Evolutionary conservation across 495 filamentous ascomycete genomes (phyloP).

Genomic region (Penicillium riverlandense): DNA sequence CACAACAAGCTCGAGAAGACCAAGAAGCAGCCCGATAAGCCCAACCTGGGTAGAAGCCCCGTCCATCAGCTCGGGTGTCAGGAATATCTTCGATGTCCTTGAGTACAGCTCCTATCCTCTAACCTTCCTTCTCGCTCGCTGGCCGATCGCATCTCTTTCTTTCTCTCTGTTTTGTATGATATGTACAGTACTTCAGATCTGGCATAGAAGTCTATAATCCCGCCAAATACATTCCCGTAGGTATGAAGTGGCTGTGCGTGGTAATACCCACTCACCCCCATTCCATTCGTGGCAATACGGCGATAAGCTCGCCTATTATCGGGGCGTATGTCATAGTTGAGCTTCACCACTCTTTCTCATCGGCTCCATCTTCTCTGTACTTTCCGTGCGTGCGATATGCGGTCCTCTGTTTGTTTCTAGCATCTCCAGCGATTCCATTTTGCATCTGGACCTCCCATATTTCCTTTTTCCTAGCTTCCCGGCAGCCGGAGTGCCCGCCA

Average conservation of each 20-base stretch:
- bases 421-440: slow-evolving; percentile 7
- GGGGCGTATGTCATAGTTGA: slow-evolving; percentile 23
- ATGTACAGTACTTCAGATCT: slow-evolving; percentile 18
- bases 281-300: neutral
- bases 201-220: neutral
- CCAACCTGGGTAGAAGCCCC: too few relatives aligned
- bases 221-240: neutral
- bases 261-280: neutral
- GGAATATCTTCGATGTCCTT: too few relatives aligned
- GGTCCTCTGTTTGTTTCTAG: slow-evolving; percentile 8
- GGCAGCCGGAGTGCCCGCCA: slow-evolving; percentile 28
- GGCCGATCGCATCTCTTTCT: slow-evolving; percentile 9
- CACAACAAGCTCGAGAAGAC: too few relatives aligned
- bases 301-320: neutral
- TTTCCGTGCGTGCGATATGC: slow-evolving; percentile 17
- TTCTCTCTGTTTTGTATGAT: slow-evolving; percentile 14
- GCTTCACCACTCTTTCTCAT: slow-evolving; percentile 5
- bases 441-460: slow-evolving; percentile 1
- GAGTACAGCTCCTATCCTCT: neutral
- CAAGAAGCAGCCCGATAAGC: too few relatives aligned
- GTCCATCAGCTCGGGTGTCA: too few relatives aligned
- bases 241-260: neutral
- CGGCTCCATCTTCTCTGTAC: slow-evolving; percentile 2
- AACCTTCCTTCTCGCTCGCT: slow-evolving; percentile 13
- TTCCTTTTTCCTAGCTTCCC: neutral